Base-by-base conservation (phyloP, 2,329 filamentous ascomycete genomes). In the Escovopsis weberi region DNA sequence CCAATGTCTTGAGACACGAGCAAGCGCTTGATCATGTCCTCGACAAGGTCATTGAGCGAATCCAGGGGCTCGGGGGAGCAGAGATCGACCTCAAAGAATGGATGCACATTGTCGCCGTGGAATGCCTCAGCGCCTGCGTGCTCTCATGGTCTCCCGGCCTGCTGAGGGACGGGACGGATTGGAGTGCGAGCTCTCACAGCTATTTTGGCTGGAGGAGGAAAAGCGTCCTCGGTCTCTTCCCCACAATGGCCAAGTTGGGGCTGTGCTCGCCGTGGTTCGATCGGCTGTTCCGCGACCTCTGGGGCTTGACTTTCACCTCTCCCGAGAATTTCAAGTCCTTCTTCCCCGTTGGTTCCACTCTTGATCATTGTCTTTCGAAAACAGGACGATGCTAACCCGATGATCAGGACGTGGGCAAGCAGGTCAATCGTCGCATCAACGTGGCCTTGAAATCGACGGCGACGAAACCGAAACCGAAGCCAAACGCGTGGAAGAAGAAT, bases 91-190 rank as follows among this genome's bases (percentile, higher is more conserved):
- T 74, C 15, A 68, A 67, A 40, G 65, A 71, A 42, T 74, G 70
- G 70, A 74, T 74, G 69, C 70, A 74, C 53, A 72, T 74, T 43
- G 58, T 72, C 15, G 64, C 62, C 1, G 68, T 74, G 28, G 70
- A 74, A 47, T 71, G 65, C 19, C 63, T 74, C 2, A 64, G 67
- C 1, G 68, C 68, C 1, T 53, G 64, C 2, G 69, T 73, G 1
- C 54, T 74, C 1, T 68, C 67, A 0, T 74, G 70, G 70, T 72
- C 70, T 0, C 70, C 70, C 0, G 64, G 66, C 0, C 64, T 70
- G 48, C 53, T 73, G 9, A 57, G 58, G 8, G 55, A 56, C 19
- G 59, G 58, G 4, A 65, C 66, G 0, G 70, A 74, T 40, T 62
- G 63, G 44, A 63, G 63, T 1, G 67, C 70, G 0, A 65, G 70